Evolutionary conservation across 1,284 basidiomycete genomes (phyloP), one percentile per base, ranked within the genome.

Genomic region (Moniliella sp.): DNA sequence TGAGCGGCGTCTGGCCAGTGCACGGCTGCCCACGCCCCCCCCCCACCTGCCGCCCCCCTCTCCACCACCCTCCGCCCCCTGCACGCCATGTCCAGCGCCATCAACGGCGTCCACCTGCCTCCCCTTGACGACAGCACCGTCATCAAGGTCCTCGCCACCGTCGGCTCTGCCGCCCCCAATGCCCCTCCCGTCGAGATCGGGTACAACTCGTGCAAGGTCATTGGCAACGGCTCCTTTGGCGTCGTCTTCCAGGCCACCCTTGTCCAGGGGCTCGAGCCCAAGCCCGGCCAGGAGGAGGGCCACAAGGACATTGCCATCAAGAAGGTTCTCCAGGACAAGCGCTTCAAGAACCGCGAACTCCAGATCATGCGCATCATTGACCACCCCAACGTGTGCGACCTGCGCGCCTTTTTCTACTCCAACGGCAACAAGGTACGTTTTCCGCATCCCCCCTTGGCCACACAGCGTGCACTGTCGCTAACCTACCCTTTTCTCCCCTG

Each of bases 341-440:
- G 88, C 48, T 97, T 97, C 77, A 97, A 97, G 88, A 97, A 97
- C 68, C 88, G 88, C 57, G 88, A 99, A 66, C 70, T 99, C 35
- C 91, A 97, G 67, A 97, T 99, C 64, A 99, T 99, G 88, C 74
- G 86, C 55, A 75, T 94, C 33, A 82, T 97, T 32, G 74, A 74
- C 46, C 88, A 97, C 67, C 91, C 91, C 32, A 97, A 97, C 60
- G 88, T 97, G 27, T 83, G 91, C 52, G 88, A 94, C 57, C 74
- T 99, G 45, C 78, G 80, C 53, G 84, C 86, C 2, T 99, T 91
- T 67, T 99, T 97, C 69, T 97, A 99, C 65, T 86, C 88, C 34
- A 93, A 86, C 57, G 88, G 88, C 36, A 91, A 99, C 68, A 94
- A 94, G 80, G 84, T 81, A 48, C 41, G 37, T 31, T 5, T 27